Evolutionary conservation across 768 basidiomycete genomes (phyloP), one percentile per base, ranked within the genome.

Genomic region (Panaeolus papilionaceus): DNA sequence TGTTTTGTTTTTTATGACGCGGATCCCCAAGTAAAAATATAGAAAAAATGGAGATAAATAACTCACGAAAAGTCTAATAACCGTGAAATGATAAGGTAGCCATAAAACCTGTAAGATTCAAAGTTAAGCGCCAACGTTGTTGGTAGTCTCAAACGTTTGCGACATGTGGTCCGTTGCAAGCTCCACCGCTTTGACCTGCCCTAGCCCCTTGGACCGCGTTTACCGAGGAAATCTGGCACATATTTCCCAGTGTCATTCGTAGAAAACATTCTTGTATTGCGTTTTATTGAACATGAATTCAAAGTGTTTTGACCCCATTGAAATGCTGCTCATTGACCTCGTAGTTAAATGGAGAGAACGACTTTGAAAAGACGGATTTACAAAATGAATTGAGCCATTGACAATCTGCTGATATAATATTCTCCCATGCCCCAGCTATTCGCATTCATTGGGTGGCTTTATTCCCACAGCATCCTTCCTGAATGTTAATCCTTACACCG

Each of bases 111-210:
- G 9, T 20, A 26, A 49, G 23, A n/a, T 7, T 33, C 28, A 12
- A 28, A 33, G 3, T 33, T 28, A 58, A 58, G 11, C 45, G 45
- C n/a, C n/a, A 47, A 47, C 8, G 3, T 20, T 47, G 2, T 33
- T 33, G 33, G 33, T 42, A 16, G 40, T 42, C 16, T 42, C 16
- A 42, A 42, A 33, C 1, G 33, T 42, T 11, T 16, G 40, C 40
- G 45, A 16, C 45, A 18, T 45, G 18, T 49, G 20, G 20, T 49
- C 12, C 20, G 42, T 44, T 44, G 4, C 28, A 58, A 33, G 26
- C 14, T 58, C 54, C 33, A 23, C 16, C 54, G 54, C 54, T 58
- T 51, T 28, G 23, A 51, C 49, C 49, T 51, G 20, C 23, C 49
- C 23, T 58, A 33, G n/a, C 20, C 47, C 9, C 20, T 20, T 23